These are phyloP conservation scores for Chaetomium sp. DNA, from an alignment of 2,329 filamentous ascomycete species.

Conservation along the genomic window DNA sequence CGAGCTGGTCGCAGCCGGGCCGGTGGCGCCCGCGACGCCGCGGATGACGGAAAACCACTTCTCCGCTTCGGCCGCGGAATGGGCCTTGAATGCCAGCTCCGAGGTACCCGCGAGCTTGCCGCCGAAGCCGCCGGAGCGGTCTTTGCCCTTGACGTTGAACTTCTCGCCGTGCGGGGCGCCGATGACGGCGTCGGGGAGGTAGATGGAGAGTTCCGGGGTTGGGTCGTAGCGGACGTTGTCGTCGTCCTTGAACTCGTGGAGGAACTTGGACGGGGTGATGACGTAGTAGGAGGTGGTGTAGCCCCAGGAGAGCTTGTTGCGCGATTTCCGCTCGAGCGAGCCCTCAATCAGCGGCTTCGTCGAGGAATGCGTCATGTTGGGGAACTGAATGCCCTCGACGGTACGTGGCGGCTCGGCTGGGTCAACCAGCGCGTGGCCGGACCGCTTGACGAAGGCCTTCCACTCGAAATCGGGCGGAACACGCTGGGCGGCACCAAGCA, in stretches of 20 bases:
- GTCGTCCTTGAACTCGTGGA: conserved; percentile 95
- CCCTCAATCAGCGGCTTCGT: conserved; percentile 84
- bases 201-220: conserved; percentile 79
- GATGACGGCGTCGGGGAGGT: conserved; percentile 82
- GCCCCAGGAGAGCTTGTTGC: conserved; percentile 71
- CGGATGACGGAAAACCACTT: conserved; percentile 78
- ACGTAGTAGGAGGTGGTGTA: conserved; percentile 84
- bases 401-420: conserved; percentile 66
- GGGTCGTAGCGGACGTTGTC: conserved; percentile 68
- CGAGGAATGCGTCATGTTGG: conserved; percentile 77
- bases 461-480: conserved; percentile 87
- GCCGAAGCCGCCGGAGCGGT: conserved; percentile 71
- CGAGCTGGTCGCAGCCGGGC: conserved; percentile 30
- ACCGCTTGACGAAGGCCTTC: conserved; percentile 73
- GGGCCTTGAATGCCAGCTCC: conserved; percentile 83
- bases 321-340: conserved; percentile 81
- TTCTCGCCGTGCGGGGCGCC: conserved; percentile 68
- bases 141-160: conserved; percentile 94
- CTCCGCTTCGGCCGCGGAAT: conserved; percentile 69
- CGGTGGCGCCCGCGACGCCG: conserved; percentile 48
- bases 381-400: conserved; percentile 69
- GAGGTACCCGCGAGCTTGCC: conserved; percentile 73
- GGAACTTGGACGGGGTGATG: conserved; percentile 76
- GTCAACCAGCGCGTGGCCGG: conserved; percentile 67
- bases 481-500: conserved; percentile 67